These are phyloP conservation scores for Leccinum variicolor DNA, from an alignment of 768 basidiomycete species.

Conservation along the genomic window DNA sequence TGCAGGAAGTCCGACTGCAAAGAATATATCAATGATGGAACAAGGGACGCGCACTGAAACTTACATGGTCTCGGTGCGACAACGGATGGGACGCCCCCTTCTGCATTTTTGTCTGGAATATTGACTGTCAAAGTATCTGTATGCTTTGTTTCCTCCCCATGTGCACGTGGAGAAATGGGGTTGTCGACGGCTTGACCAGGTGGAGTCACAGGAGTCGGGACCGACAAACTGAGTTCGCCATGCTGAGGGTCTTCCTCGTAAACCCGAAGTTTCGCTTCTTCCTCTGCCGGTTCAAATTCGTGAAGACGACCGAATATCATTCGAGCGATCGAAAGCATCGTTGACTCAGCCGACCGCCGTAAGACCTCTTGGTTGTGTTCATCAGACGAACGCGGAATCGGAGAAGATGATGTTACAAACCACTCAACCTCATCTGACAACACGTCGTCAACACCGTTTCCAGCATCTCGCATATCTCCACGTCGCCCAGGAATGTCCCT, in stretches of 20 bases:
- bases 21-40: not conserved
- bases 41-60: not conserved
- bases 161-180: slow-evolving; percentile 5
- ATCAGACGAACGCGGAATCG: slow-evolving; percentile 12
- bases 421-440: slow-evolving; percentile 94
- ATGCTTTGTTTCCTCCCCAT: slow-evolving; percentile 10
- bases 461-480: slow-evolving; percentile 97
- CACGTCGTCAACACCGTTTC: slow-evolving; percentile 97
- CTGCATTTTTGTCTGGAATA: slow-evolving; percentile 5
- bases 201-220: slow-evolving; percentile 36
- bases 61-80: slow-evolving; percentile 23
- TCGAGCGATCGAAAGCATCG: slow-evolving; percentile 85
- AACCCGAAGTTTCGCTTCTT: slow-evolving; percentile 63
- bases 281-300: slow-evolving; percentile 55
- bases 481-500: slow-evolving; percentile 76
- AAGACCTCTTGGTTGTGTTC: slow-evolving; percentile 61
- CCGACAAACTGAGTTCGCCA: slow-evolving; percentile 59
- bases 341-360: slow-evolving; percentile 81
- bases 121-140: not conserved
- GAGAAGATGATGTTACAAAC: slow-evolving; percentile 44
- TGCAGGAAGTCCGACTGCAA: slow-evolving; percentile 83
- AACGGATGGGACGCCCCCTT: slow-evolving; percentile 33
- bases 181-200: slow-evolving; percentile 20
- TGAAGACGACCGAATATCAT: slow-evolving; percentile 77
- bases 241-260: slow-evolving; percentile 50